Evolutionary conservation across 1,284 basidiomycete genomes (phyloP).

Genomic region (Cryptococcus wingfieldii): DNA sequence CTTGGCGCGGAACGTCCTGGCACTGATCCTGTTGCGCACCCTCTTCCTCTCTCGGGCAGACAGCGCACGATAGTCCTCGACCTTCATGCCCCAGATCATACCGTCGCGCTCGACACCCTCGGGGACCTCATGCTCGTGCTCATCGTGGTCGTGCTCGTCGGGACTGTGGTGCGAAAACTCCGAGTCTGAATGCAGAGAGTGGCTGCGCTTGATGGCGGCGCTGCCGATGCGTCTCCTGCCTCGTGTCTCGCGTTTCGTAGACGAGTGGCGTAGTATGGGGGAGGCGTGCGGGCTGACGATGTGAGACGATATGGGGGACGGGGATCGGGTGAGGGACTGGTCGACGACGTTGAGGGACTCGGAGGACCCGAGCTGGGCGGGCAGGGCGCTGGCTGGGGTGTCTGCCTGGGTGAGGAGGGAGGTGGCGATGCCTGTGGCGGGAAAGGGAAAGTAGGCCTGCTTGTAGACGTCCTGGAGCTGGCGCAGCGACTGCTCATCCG

Average conservation of each 20-base stretch:
- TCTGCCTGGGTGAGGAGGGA: constrained; percentile 24
- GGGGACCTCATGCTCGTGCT: constrained; percentile 39
- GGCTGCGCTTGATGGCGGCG: constrained; percentile 8
- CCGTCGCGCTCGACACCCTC: constrained; percentile 49
- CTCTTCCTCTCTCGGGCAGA: constrained; percentile 46
- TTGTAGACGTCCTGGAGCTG: constrained; percentile 7
- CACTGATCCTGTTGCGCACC: constrained; percentile 47
- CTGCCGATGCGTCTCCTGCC: constrained; percentile 3
- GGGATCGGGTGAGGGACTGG: constrained; percentile 19
- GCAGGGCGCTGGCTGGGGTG: not conserved
- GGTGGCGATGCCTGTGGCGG: constrained; percentile 26
- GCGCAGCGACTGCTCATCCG: constrained; percentile 1
- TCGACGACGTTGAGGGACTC: constrained; percentile 34
- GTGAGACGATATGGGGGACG: constrained; percentile 15
- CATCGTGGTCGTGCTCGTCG: constrained; percentile 14
- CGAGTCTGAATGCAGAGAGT: constrained; percentile 26
- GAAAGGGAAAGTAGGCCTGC: constrained; percentile 1
- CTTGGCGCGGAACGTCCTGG: constrained; percentile 48
- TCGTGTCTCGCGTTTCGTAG: not conserved
- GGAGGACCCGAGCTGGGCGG: constrained; percentile 12
- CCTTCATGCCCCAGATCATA: constrained; percentile 51
- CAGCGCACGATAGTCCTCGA: constrained; percentile 44
- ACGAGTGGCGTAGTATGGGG: constrained; percentile 4
- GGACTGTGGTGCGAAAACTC: constrained; percentile 18
- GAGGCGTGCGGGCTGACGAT: constrained; percentile 16